phyloP scores from a whole-genome alignment of 2,329 filamentous ascomycete species.

The Ophiobolus disseminans region DNA sequence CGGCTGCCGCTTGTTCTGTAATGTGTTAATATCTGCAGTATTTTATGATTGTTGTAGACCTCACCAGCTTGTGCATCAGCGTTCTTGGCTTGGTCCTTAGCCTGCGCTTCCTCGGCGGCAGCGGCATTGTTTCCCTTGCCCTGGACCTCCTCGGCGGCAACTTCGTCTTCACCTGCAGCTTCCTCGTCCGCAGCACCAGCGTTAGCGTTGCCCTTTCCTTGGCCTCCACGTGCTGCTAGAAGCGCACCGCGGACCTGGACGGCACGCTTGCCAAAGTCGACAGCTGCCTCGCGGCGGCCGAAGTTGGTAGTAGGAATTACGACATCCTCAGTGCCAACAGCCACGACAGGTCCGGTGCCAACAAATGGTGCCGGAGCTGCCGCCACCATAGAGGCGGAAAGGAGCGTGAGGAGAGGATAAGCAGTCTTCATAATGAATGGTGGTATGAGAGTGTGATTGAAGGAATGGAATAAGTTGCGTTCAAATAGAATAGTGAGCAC shows the following conservation, averaged over 20 bases:
- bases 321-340: conserved; percentile 29
- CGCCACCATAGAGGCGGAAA: conserved; percentile 43
- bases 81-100: conserved; percentile 4
- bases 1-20: conserved; percentile 3
- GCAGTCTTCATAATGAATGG: conserved; percentile 44
- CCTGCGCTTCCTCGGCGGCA: conserved; percentile 5
- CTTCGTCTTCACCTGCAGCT: conserved; percentile 5
- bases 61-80: conserved; percentile 2
- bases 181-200: conserved; percentile 6
- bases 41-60: background rate
- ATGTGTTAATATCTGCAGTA: background rate
- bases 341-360: conserved; percentile 35
- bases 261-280: conserved; percentile 35
- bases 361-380: conserved; percentile 41
- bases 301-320: conserved; percentile 31
- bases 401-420: conserved; percentile 42
- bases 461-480: conserved; percentile 32
- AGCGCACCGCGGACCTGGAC: conserved; percentile 37
- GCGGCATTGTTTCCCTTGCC: background rate
- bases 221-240: conserved; percentile 23
- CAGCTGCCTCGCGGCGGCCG: conserved; percentile 25
- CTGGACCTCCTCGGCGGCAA: conserved; percentile 10
- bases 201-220: conserved; percentile 15
- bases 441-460: conserved; percentile 8
- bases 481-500: conserved; percentile 43